Evolutionary conservation across 2,329 filamentous ascomycete species (phyloP), one percentile per base, ranked within the genome.

Genomic region (Cladorrhinum sp.): DNA sequence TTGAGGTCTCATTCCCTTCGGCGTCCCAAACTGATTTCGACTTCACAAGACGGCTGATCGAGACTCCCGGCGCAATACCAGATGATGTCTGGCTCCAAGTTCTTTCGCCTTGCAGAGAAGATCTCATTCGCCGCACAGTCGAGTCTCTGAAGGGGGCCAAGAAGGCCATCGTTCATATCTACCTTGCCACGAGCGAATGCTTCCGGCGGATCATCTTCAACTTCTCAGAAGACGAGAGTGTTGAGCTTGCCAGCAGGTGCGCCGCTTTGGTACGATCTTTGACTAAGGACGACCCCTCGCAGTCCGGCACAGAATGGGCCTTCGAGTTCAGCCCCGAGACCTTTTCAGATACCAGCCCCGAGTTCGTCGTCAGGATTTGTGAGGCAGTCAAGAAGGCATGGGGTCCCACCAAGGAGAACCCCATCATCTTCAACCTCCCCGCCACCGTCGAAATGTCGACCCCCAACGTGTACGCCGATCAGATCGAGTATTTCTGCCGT

Each of bases 21-120:
- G 92, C 93, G 13, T 96, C 92, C 41, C 89, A 96, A 73, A 96
- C 90, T 71, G 95, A 98, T 78, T 98, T 93, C 79, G 91, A 96
- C 79, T 98, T 98, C 73, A 96, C 92, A 45, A 84, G 92, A 67
- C 86, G 88, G 70, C 80, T 98, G 67, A 86, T 97, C 65, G 88
- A 96, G 70, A 96, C 92, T 1, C 90, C 91, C 10, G 91, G 90
- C 45, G 83, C 86, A 13, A 85, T 93, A 8, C 92, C 93, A 57
- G 91, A 95, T 72, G 93, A 97, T 75, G 92, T 97, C 58, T 93
- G 84, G 81, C 81, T 98, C 61, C 93, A 97, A 74, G 93, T 97
- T 57, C 87, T 98, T 55, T 92, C 92, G 4, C 93, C 93, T 5
- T 98, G 93, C 74, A 88, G 93, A 66, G 87, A 91, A 72, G 93